phyloP scores from a whole-genome alignment of 495 filamentous ascomycete genomes.

The Bacidia gigantensis region DNA sequence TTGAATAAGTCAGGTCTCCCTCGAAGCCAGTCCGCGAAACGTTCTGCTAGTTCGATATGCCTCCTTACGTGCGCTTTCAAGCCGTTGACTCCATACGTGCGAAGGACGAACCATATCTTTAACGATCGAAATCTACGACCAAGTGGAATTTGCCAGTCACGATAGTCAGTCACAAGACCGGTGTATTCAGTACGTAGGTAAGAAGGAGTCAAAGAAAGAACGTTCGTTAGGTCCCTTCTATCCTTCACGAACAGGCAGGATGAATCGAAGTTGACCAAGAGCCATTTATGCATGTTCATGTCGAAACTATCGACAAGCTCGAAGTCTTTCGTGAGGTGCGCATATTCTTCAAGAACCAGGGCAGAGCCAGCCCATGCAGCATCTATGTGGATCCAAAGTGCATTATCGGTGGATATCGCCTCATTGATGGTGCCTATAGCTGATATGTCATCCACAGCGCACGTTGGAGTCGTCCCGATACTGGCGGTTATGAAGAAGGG shows the following conservation, averaged over 20 bases:
- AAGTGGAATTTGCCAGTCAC: conserved; percentile 96
- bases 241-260: conserved; percentile 67
- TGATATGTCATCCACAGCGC: conserved; percentile 68
- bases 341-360: conserved; percentile 67
- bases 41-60: conserved; percentile 51
- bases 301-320: conserved; percentile 72
- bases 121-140: conserved; percentile 82
- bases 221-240: conserved; percentile 58
- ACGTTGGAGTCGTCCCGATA: conserved; percentile 77
- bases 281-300: conserved; percentile 97
- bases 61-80: conserved; percentile 59
- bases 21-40: conserved; percentile 48
- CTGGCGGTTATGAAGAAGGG: conserved; percentile 83
- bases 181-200: conserved; percentile 70
- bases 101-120: conserved; percentile 95
- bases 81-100: conserved; percentile 70
- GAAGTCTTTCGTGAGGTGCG: conserved; percentile 51
- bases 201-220: conserved; percentile 67
- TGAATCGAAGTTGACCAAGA: conserved; percentile 89
- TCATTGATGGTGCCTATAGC: conserved; percentile 52
- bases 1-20: conserved; percentile 58
- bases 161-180: conserved; percentile 87
- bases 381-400: conserved; percentile 89
- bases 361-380: conserved; percentile 87
- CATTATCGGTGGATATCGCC: conserved; percentile 34